These are phyloP conservation scores for Myriosclerotinia scirpicola DNA, from an alignment of 2,329 filamentous ascomycete genomes.

Conservation along the genomic window DNA sequence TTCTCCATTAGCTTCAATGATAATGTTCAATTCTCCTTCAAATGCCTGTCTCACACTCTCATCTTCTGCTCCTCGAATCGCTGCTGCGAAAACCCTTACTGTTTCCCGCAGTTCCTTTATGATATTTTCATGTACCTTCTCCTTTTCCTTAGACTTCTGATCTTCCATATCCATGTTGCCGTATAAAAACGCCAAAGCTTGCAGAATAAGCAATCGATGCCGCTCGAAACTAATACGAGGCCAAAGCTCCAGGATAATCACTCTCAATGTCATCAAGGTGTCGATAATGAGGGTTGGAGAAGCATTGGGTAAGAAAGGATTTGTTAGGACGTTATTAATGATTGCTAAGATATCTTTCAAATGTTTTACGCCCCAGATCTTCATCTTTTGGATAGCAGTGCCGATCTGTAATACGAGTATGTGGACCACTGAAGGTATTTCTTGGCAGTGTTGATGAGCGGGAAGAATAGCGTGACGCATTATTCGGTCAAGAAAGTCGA, in stretches of 20 bases:
- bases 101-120: background rate
- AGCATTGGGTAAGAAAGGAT: slow-evolving; percentile 64
- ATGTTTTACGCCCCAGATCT: slow-evolving; percentile 65
- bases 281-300: slow-evolving; percentile 52
- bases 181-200: slow-evolving; percentile 51
- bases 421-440: slow-evolving; percentile 57
- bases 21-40: background rate
- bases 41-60: background rate
- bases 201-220: slow-evolving; percentile 64
- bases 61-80: background rate
- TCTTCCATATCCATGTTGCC: background rate
- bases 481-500: slow-evolving; percentile 52
- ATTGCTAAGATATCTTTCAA: slow-evolving; percentile 53
- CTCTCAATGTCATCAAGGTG: slow-evolving; percentile 51
- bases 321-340: slow-evolving; percentile 61
- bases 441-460: slow-evolving; percentile 57
- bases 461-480: slow-evolving; percentile 57
- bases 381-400: slow-evolving; percentile 55
- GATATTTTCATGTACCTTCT: background rate
- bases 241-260: slow-evolving; percentile 64
- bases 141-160: background rate
- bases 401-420: slow-evolving; percentile 54
- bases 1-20: background rate
- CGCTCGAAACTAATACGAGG: slow-evolving; percentile 56
- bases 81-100: background rate